Percentiles rank a stretch among this genome's conserved stretches.
These are phyloP conservation scores for Gentiana straminea DNA, from an alignment of 257 asterid species.

Conservation along the genomic window DNA sequence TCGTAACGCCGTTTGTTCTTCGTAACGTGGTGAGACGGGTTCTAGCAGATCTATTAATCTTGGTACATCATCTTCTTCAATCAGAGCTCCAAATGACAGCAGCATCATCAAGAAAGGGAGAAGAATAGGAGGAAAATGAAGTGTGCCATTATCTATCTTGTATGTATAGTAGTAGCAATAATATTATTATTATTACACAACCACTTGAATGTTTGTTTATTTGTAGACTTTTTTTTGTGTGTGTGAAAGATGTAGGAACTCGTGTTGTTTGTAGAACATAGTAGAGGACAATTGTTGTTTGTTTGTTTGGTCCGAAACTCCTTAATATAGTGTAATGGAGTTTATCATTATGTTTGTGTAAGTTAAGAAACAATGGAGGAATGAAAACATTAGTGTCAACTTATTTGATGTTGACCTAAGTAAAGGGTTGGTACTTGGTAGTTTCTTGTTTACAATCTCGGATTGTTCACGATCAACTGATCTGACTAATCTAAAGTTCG, in stretches of 20 bases:
- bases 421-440: no score
- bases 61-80: slow-evolving; percentile 40
- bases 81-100: slow-evolving; percentile 45
- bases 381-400: background rate
- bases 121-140: background rate
- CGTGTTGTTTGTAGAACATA: slow-evolving; percentile 5
- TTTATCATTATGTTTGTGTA: slow-evolving; percentile 5
- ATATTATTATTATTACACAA: slow-evolving; percentile 5
- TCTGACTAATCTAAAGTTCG: no score
- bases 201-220: background rate
- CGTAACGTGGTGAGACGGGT: slow-evolving; percentile 28
- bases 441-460: no score
- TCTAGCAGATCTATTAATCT: slow-evolving; percentile 29
- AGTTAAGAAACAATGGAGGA: background rate
- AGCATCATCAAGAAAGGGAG: slow-evolving; percentile 16
- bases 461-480: no score
- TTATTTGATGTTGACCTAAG: no score
- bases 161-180: slow-evolving; percentile 13
- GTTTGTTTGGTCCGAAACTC: slow-evolving; percentile 1
- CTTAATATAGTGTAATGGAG: background rate
- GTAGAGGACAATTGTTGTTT: background rate
- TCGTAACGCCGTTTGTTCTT: background rate
- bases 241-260: slow-evolving; percentile 15
- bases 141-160: slow-evolving; percentile 2
- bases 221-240: slow-evolving; percentile 3